Evolutionary conservation across 768 basidiomycete genomes (phyloP).

Genomic region (Phaeolepiota aurea): DNA sequence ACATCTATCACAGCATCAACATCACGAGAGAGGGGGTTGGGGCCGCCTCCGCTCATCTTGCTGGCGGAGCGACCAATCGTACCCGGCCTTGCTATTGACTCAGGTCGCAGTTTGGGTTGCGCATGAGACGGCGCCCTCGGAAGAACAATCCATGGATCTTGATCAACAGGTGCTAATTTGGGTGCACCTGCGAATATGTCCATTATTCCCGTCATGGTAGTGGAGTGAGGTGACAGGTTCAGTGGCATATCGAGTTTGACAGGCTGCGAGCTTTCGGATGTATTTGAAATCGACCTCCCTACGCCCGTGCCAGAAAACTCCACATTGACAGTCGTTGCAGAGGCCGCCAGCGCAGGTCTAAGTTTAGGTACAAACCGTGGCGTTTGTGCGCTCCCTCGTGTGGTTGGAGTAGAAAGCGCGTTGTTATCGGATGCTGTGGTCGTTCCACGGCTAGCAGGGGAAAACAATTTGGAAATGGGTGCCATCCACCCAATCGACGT

Average conservation of each 20-base stretch:
- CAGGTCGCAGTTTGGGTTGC: constrained; percentile 3
- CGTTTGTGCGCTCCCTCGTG: constrained; percentile 18
- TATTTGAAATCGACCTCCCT: constrained; percentile 31
- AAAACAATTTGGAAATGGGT: constrained; percentile 77
- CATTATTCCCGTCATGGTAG: constrained; percentile 39
- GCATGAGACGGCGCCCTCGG: constrained; percentile 29
- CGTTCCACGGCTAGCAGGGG: constrained; percentile 18
- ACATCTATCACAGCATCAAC: constrained; percentile 77
- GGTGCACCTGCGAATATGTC: constrained; percentile 93
- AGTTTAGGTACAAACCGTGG: constrained; percentile 67
- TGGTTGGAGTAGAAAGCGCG: constrained; percentile 9
- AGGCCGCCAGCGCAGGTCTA: constrained; percentile 78
- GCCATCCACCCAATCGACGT: constrained; percentile 63
- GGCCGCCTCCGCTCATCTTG: constrained; percentile 8
- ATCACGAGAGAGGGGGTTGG: constrained; percentile 43
- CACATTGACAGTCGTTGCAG: constrained; percentile 89
- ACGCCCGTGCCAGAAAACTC: constrained; percentile 76
- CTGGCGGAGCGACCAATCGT: constrained; percentile 15
- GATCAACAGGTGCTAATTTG: constrained; percentile 24
- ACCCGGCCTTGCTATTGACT: constrained; percentile 6
- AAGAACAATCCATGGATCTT: constrained; percentile 71
- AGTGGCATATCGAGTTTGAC: neutral
- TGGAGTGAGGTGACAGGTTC: neutral
- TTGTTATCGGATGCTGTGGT: constrained; percentile 7
- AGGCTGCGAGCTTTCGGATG: constrained; percentile 14